Percentiles rank a stretch among this genome's conserved stretches.
phyloP scores from a whole-genome alignment of 805 yeast species.

The Nakazawaea wyomingensis region DNA sequence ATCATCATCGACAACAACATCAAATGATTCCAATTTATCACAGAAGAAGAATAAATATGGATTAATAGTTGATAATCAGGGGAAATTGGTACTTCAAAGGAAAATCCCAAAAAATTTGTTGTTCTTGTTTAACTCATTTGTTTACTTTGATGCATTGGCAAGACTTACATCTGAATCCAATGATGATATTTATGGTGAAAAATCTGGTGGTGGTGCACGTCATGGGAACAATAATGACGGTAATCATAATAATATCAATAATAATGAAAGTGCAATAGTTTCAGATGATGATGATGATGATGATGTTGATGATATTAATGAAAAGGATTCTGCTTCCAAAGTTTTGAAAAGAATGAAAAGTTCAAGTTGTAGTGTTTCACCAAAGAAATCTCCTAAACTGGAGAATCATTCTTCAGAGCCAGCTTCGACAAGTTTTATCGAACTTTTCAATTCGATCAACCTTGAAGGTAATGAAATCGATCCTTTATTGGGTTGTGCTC shows the following conservation, averaged over 20 bases:
- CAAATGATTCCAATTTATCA: not conserved
- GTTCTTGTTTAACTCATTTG: constrained; percentile 58
- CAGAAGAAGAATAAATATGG: constrained; percentile 2
- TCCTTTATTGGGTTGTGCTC: constrained; percentile 65
- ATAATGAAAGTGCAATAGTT: constrained; percentile 2
- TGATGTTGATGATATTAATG: constrained; percentile 1
- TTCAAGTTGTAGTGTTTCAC: constrained; percentile 14
- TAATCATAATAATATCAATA: too few species aligned
- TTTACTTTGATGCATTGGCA: constrained; percentile 62
- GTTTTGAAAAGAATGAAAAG: constrained; percentile 13
- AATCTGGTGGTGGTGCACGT: constrained; percentile 2
- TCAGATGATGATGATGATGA: constrained; percentile 2
- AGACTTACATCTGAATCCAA: constrained; percentile 53
- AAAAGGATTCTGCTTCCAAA: too few species aligned
- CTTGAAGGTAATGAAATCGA: constrained; percentile 42
- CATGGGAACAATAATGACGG: too few species aligned
- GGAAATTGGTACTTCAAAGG: constrained; percentile 8
- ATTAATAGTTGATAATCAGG: constrained; percentile 5
- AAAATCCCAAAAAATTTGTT: constrained; percentile 38
- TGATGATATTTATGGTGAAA: constrained; percentile 25
- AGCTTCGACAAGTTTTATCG: constrained; percentile 24
- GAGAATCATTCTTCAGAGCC: constrained; percentile 18
- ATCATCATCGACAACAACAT: constrained; percentile 2
- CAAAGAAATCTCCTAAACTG: not conserved
- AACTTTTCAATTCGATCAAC: constrained; percentile 34